Percentiles rank a stretch among this genome's conserved stretches.
Conservation (phyloP, 2,329 filamentous ascomycete genomes). For the Emericellopsis atlantica region DNA sequence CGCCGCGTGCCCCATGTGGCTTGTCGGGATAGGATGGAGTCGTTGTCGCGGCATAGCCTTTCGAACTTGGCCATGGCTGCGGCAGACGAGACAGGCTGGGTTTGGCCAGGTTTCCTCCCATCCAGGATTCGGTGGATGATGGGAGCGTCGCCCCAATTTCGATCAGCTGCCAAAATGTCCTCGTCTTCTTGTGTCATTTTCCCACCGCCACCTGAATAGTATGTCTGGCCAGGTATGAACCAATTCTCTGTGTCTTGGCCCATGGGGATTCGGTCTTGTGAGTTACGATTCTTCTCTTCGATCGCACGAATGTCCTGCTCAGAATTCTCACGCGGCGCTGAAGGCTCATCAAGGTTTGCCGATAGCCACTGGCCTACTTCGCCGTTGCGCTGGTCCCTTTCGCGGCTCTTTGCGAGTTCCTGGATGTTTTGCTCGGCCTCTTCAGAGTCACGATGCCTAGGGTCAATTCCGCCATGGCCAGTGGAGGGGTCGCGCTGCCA, state of each 20-base stretch:
- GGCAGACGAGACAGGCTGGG: constrained; percentile 37
- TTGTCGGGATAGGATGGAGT: constrained; percentile 46
- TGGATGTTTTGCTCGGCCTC: constrained; percentile 34
- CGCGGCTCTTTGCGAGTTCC: constrained; percentile 27
- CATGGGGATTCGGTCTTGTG: constrained; percentile 29
- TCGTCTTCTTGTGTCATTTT: constrained; percentile 32
- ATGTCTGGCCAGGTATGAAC: constrained; percentile 33
- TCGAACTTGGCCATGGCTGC: constrained; percentile 41
- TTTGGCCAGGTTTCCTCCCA: constrained; percentile 10
- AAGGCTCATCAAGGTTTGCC: constrained; percentile 15
- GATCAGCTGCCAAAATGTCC: constrained; percentile 33
- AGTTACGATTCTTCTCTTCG: constrained; percentile 12
- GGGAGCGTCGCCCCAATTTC: constrained; percentile 37
- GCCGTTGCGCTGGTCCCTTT: constrained; percentile 31
- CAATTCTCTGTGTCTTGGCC: constrained; percentile 37
- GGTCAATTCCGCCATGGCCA: constrained; percentile 33
- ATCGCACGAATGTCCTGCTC: constrained; percentile 8
- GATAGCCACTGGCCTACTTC: constrained; percentile 39
- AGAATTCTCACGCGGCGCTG: constrained; percentile 10
- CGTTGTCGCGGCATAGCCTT: constrained; percentile 38
- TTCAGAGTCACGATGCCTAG: constrained; percentile 25
- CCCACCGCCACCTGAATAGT: constrained; percentile 27
- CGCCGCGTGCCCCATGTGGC: constrained; percentile 61
- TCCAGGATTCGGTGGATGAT: constrained; percentile 29
- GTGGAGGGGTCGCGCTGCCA: constrained; percentile 25